Conservation (phyloP, 2,329 filamentous ascomycete genomes). For the Pseudofabraea citricarpa region DNA sequence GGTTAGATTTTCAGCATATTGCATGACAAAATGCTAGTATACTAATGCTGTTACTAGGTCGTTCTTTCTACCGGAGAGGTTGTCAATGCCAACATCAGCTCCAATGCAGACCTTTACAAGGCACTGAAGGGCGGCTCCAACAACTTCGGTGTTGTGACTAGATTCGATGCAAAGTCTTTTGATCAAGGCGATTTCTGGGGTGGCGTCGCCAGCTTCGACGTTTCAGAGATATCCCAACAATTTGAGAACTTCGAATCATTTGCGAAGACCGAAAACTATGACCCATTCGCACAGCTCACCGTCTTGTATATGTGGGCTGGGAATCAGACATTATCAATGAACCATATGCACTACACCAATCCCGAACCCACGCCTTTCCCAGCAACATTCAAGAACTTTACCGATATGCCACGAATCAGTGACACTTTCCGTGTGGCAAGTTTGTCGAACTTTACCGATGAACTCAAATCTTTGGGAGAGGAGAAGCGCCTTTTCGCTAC, state of each 20-base stretch:
- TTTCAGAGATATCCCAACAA: background rate
- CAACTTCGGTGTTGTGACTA: slow-evolving; percentile 48
- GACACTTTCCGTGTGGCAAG: too few relatives aligned
- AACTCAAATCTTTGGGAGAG: too few relatives aligned
- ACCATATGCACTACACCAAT: too few relatives aligned
- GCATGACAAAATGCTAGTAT: slow-evolving; percentile 38
- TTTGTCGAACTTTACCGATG: too few relatives aligned
- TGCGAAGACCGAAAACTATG: slow-evolving; percentile 1
- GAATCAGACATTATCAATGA: too few relatives aligned
- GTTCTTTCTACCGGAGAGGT: slow-evolving; percentile 44
- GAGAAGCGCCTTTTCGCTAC: too few relatives aligned
- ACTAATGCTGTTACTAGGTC: slow-evolving; percentile 46
- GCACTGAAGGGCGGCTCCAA: slow-evolving; percentile 53
- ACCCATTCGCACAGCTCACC: slow-evolving; percentile 5
- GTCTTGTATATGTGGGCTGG: too few relatives aligned
- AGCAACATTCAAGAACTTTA: too few relatives aligned
- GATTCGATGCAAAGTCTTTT: slow-evolving; percentile 26
- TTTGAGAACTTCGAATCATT: slow-evolving; percentile 2
- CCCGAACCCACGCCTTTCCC: too few relatives aligned
- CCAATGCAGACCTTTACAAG: slow-evolving; percentile 43
- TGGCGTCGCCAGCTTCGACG: background rate
- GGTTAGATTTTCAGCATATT: background rate
- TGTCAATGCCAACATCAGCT: slow-evolving; percentile 31
- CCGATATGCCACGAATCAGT: too few relatives aligned
- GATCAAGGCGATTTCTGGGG: slow-evolving; percentile 4